Percentiles rank a stretch among this genome's conserved stretches.
phyloP scores from a whole-genome alignment of 75 land plant genomes.

The Gnetum montanum region DNA sequence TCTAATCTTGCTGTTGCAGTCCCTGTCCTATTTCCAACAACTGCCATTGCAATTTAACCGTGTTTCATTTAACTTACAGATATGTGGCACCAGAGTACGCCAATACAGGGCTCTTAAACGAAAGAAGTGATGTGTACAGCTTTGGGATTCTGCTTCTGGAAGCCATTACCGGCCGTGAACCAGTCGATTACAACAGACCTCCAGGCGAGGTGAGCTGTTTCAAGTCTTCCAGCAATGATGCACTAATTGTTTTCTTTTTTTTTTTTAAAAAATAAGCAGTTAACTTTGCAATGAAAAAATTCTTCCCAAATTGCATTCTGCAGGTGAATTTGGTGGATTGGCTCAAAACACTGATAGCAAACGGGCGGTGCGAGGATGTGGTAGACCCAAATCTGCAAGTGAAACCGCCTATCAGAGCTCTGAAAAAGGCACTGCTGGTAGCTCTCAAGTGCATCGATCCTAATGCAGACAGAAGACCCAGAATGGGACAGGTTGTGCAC shows the following conservation, averaged over 20 bases:
- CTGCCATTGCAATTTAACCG: no score
- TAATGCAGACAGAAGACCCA: slow-evolving; percentile 59
- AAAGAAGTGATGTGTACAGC: slow-evolving; percentile 71
- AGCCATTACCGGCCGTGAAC: slow-evolving; percentile 68
- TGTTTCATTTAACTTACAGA: slow-evolving; percentile 18
- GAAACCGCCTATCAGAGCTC: slow-evolving; percentile 47
- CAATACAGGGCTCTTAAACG: slow-evolving; percentile 60
- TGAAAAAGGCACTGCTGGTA: slow-evolving; percentile 62
- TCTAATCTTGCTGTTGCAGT: no score
- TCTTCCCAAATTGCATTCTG: no score
- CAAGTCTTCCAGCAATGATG: not conserved
- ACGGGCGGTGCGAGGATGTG: slow-evolving; percentile 59
- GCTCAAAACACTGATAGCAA: slow-evolving; percentile 73
- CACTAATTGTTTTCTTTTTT: no score
- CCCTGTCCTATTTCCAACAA: no score
- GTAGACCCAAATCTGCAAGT: slow-evolving; percentile 50
- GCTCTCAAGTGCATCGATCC: slow-evolving; percentile 80
- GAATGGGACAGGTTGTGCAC: slow-evolving; percentile 71
- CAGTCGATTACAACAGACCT: slow-evolving; percentile 60
- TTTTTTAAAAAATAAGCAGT: no score
- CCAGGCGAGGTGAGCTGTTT: slow-evolving; percentile 32
- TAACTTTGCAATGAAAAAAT: no score
- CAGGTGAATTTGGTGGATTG: slow-evolving; percentile 79
- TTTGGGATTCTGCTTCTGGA: slow-evolving; percentile 63
- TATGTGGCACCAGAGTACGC: slow-evolving; percentile 82